A percentile compares a stretch with the other conserved stretches of the same genome.
These are phyloP conservation scores for Selaginella tamariscina DNA, from an alignment of 75 land plant species.

Conservation along the genomic window DNA sequence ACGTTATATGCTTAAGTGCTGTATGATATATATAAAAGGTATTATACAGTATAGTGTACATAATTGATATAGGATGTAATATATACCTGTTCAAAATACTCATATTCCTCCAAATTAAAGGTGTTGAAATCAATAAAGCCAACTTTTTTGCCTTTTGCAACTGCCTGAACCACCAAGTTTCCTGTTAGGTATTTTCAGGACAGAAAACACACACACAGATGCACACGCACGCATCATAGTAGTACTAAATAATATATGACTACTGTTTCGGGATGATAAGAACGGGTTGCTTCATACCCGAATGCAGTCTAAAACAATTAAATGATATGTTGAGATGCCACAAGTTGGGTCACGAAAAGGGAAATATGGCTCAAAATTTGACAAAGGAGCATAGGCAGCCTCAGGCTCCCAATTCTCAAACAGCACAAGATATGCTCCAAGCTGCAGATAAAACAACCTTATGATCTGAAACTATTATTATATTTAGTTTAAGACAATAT, in stretches of 20 bases:
- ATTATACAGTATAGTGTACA: no score
- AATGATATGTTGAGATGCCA: conserved; percentile 39
- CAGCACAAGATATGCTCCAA: conserved; percentile 41
- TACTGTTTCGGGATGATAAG: no score
- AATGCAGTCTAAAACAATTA: conserved; percentile 34
- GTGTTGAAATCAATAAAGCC: conserved; percentile 38
- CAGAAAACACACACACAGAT: neutral
- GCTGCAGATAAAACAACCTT: conserved; percentile 20
- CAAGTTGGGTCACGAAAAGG: conserved; percentile 41
- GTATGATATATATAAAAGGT: no score
- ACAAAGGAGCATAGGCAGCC: conserved; percentile 29
- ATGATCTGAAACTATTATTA: neutral
- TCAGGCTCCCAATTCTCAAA: conserved; percentile 33
- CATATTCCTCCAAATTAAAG: conserved; percentile 38
- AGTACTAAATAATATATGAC: no score
- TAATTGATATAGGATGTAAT: neutral
- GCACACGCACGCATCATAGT: no score
- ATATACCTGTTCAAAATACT: conserved; percentile 37
- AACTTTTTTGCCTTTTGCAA: conserved; percentile 29
- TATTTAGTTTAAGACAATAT: neutral
- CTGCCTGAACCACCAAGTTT: conserved; percentile 20
- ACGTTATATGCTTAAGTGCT: no score
- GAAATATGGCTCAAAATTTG: conserved; percentile 32
- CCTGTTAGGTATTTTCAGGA: neutral
- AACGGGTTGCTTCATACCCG: conserved; percentile 24